Base-by-base conservation (phyloP, 768 basidiomycete genomes). In the Omphalotus guepiniiformis region DNA sequence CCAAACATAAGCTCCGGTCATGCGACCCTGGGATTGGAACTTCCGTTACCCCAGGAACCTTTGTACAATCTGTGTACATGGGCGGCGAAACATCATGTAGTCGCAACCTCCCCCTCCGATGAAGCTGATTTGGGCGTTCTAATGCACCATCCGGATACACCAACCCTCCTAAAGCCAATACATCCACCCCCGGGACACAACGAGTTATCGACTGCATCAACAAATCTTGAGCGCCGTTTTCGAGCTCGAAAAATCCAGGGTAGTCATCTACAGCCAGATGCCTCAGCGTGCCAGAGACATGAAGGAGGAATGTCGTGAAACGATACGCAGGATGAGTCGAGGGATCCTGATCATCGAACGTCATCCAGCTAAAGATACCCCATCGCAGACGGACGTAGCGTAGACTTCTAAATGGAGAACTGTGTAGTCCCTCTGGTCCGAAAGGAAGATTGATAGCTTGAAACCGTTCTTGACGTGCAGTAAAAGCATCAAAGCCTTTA, bases 301-400 rank as follows among this genome's bases (percentile, higher is more conserved):
- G 13, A 23, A 25, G 18, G 3, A 46, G 16, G 6, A 46, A 21
- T 27, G 15, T 23, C 9, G 6, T 29, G 9, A 46, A 35, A n/a
- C 38, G 44, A 46, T 13, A 37, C 8, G 16, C 34, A 4, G 35
- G 35, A n/a, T n/a, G n/a, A n/a, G n/a, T n/a, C 44, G 34, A 44
- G 13, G 11, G 15, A 21, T 44, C 13, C 19, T 26, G 41, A 26
- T 23, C 28, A 4, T 15, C 23, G 6, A 34, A 34, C 7, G 29
- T 4, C 13, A 23, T 36, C 44, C 44, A 46, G n/a, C 44, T 21
- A 19, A 46, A 46, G 2, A 37, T 36, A 37, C 44, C 38, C 44
- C 44, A 46, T 11, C 38, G 34, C 16, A 46, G 25, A 15, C 27
- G 23, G 8, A 46, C 4, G 22, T 36, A 46, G 16, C 35, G 21